A percentile compares a stretch with the other conserved stretches of the same genome.
Conservation (phyloP, 2,329 filamentous ascomycete species). For the Acrocalymma vagum region DNA sequence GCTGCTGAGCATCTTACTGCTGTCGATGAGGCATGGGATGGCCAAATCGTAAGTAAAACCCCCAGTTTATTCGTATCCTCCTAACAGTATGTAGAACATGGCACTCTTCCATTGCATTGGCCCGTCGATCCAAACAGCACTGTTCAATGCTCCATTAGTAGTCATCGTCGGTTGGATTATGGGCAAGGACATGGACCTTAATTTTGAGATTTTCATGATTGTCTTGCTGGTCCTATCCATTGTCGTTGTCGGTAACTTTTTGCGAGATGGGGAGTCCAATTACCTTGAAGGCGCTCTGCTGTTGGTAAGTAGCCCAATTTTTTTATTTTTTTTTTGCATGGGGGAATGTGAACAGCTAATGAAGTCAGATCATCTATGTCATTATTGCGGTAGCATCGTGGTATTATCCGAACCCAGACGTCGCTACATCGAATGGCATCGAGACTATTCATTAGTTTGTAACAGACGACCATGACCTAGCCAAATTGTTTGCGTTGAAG, state of each 20-base stretch:
- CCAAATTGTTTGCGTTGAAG: too few species aligned
- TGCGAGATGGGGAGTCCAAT: slow-evolving; percentile 88
- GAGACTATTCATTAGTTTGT: too few species aligned
- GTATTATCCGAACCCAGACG: slow-evolving; percentile 66
- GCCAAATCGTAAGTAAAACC: slow-evolving; percentile 63
- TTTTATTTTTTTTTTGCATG: too few species aligned
- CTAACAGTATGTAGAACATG: slow-evolving; percentile 64
- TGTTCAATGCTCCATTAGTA: slow-evolving; percentile 85
- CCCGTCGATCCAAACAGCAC: slow-evolving; percentile 86
- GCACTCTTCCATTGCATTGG: slow-evolving; percentile 86
- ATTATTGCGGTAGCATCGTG: slow-evolving; percentile 69
- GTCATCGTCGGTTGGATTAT: slow-evolving; percentile 85
- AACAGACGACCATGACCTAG: too few species aligned
- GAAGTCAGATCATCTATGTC: slow-evolving; percentile 68
- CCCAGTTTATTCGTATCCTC: background rate
- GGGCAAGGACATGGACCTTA: slow-evolving; percentile 74
- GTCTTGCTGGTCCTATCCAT: slow-evolving; percentile 83
- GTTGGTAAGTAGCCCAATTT: slow-evolving; percentile 60
- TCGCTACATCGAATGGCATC: slow-evolving; percentile 38
- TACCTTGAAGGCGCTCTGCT: slow-evolving; percentile 88
- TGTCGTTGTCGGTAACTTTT: slow-evolving; percentile 85
- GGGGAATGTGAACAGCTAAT: too few species aligned
- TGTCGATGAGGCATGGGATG: slow-evolving; percentile 84
- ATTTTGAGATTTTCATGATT: slow-evolving; percentile 89
- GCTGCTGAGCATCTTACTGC: slow-evolving; percentile 86